Evolutionary conservation across 179 eudicot species (phyloP), one percentile per base, ranked within the genome.

Genomic region (Silene vulgaris): DNA sequence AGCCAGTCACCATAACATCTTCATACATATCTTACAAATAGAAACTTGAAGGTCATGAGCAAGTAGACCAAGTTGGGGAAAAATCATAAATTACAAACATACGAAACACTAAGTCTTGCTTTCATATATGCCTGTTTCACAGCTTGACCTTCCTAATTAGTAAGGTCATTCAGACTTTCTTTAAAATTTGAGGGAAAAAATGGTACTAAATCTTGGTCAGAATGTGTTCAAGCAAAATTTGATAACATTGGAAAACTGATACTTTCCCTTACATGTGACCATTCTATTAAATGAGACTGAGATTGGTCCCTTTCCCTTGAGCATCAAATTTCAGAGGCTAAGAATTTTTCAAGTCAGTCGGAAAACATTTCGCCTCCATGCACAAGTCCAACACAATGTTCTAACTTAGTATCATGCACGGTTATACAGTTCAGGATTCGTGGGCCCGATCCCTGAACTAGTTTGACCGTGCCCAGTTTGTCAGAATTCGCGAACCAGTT

Each of bases 21-120:
- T 66, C 29, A 29, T 66, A 66, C 5, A 66, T 40, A 32, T 29
- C 32, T 66, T 14, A 66, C 70, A 66, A 32, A 66, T 40, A 32
- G 19, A 32, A 32, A 32, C 70, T 12, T 32, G 0, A 65, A 30
- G 43, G 32, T 29, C 30, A 32, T 9, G 30, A 62, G 30, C 66
- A 21, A 20, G 66, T 62, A 8, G 23, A 8, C 29, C 30, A 23
- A 62, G 66, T 8, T 23, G 60, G 16, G 30, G 16, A 21, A 9
- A 62, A 3, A 19, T 26, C 66, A 20, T 9, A 62, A 23, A 21
- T 62, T 20, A 11, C 14, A 9, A 26, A 62, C 66, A 61, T 30
- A 21, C 3, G 66, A 62, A 8, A 26, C 66, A 62, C 30, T 9
- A 62, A 62, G 5, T 21, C 28, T 61, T 2, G 26, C 23, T 7